Evolutionary conservation across 257 asterid species (phyloP).

Genomic region (Solanum peruvianum): DNA sequence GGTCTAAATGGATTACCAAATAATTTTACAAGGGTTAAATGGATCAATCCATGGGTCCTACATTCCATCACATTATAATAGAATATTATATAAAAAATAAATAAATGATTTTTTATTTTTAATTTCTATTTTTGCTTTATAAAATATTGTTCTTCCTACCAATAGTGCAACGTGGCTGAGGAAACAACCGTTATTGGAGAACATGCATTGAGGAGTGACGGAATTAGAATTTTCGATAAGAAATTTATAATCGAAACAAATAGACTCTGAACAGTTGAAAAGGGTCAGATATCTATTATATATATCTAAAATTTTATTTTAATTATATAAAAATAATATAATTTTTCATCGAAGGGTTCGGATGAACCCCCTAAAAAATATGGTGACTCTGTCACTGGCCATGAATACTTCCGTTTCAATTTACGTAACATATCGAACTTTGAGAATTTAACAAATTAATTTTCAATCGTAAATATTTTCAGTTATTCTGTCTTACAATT

Average conservation of each 20-base stretch:
- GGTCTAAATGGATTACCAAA: background rate
- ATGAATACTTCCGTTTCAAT: background rate
- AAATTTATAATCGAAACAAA: no score
- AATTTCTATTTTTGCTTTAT: background rate
- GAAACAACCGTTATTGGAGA: background rate
- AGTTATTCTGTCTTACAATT: background rate
- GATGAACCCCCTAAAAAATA: no score
- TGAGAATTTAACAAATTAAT: background rate
- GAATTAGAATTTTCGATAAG: no score
- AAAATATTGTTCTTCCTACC: background rate
- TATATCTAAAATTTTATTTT: no score
- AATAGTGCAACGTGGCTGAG: background rate
- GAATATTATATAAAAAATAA: background rate
- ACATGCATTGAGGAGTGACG: background rate
- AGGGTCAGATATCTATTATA: no score
- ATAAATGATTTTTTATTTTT: background rate
- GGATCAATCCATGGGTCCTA: background rate
- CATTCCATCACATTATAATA: background rate
- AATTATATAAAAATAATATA: no score
- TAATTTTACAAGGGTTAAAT: background rate
- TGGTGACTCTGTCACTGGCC: no score
- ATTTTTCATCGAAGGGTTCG: no score
- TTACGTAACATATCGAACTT: background rate
- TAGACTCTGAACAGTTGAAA: fast-evolving
- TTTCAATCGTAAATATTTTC: background rate